Evolutionary conservation across 495 filamentous ascomycete genomes (phyloP), one percentile per base, ranked within the genome.

Genomic region (Lasiosphaeris hirsuta): DNA sequence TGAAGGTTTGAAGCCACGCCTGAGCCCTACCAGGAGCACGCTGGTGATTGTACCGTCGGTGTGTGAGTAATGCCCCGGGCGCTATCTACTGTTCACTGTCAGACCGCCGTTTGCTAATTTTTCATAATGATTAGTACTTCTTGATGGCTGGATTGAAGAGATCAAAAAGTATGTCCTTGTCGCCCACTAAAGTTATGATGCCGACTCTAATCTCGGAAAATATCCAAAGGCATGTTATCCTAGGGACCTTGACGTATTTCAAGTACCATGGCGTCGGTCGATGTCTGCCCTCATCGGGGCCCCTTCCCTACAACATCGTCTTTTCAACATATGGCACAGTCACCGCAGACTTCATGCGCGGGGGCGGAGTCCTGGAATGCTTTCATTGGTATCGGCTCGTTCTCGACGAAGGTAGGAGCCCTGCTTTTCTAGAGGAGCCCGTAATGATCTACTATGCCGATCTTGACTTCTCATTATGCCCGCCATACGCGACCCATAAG

Each of bases 41-140:
- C 59, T 80, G 4, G 65, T 80, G 1, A 54, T 80, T 43, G 70
- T 70, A 3, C 71, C 76, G 3, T 71, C 71, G 14, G 63, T 67
- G 13, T 46, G 75, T 63, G 57, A 37, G 62, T 58, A 13, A 30
- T 43, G 19, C 10, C 23, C 14, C 51, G 4, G 18, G 37, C 14
- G 23, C 30, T 17, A 33, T 18, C 13, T 7, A 15, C 33, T 5
- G 4, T 42, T 14, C 7, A 17, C 36, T 5, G 23, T 2, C 23
- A 30, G 23, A 30, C 5, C 5, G 23, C 2, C 23, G 23, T 30
- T n/a, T n/a, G n/a, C 23, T 30, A 30, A 30, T 5, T 30, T 30
- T 5, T 30, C 23, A 30, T 30, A 5, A 30, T 30, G 2, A 30
- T 30, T 18, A 63, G 61, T 63, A 6, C 46, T 66, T 4, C 55